These are phyloP conservation scores for Paecilomyces dactylethromorphus DNA, from an alignment of 2,329 filamentous ascomycete genomes.

Conservation along the genomic window DNA sequence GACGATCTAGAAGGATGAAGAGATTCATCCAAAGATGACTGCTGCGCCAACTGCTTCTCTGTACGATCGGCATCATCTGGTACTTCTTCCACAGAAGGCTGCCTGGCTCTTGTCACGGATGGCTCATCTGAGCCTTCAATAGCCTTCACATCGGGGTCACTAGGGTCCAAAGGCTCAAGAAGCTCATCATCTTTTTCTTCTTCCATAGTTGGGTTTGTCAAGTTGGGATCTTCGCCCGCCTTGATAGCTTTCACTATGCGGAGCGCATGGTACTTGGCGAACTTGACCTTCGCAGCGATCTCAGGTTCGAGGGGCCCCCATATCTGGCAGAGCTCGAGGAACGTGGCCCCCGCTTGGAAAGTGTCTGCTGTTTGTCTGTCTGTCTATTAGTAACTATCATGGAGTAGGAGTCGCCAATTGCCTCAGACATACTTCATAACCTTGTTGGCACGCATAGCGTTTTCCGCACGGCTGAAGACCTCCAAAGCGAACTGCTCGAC, in stretches of 20 bases:
- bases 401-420: not conserved
- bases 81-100: slow-evolving; percentile 55
- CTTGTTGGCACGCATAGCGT: slow-evolving; percentile 72
- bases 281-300: slow-evolving; percentile 81
- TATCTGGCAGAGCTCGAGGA: slow-evolving; percentile 79
- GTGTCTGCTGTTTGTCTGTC: slow-evolving; percentile 83
- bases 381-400: slow-evolving; percentile 5
- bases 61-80: slow-evolving; percentile 51
- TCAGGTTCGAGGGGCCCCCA: slow-evolving; percentile 74
- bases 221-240: slow-evolving; percentile 85
- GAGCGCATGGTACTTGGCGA: slow-evolving; percentile 90
- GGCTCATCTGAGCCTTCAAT: slow-evolving; percentile 40
- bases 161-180: slow-evolving; percentile 49
- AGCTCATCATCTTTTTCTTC: slow-evolving; percentile 42
- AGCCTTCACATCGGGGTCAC: slow-evolving; percentile 58
- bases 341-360: slow-evolving; percentile 85
- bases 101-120: slow-evolving; percentile 37
- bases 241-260: slow-evolving; percentile 88
- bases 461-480: slow-evolving; percentile 77
- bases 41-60: slow-evolving; percentile 36
- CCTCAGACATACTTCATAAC: slow-evolving; percentile 60
- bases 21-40: slow-evolving; percentile 45
- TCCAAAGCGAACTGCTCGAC: slow-evolving; percentile 91
- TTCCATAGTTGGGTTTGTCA: slow-evolving; percentile 69
- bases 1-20: slow-evolving; percentile 43